phyloP scores from a whole-genome alignment of 2,329 filamentous ascomycete genomes.

The Plectosphaerella plurivora region DNA sequence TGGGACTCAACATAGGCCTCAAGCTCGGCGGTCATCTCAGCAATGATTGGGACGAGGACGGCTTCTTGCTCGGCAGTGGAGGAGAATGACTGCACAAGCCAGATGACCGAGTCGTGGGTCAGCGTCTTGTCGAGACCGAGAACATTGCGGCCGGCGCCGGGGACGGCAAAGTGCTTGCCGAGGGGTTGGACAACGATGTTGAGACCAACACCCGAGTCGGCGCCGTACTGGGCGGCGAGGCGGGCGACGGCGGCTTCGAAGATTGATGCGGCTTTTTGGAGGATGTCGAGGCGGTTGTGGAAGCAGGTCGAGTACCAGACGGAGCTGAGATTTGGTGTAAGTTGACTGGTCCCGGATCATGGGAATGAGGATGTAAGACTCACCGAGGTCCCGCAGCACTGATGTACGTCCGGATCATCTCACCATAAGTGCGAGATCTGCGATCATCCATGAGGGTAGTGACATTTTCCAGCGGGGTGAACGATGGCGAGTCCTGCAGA shows the following conservation, averaged over 20 bases:
- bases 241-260: constrained; percentile 1
- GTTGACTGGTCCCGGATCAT: neutral
- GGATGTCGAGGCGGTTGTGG: neutral
- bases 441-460: constrained; percentile 1
- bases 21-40: neutral
- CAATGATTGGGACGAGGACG: neutral
- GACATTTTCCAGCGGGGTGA: constrained; percentile 3
- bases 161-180: constrained; percentile 7
- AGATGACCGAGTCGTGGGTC: constrained; percentile 3
- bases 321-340: constrained; percentile 3
- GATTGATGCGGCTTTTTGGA: constrained; percentile 4
- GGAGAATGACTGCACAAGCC: neutral
- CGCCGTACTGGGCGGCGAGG: neutral
- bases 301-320: constrained; percentile 3
- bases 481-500: constrained; percentile 2
- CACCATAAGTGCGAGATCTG: neutral
- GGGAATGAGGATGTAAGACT: neutral
- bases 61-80: constrained; percentile 1
- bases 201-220: constrained; percentile 4
- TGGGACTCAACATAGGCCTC: neutral
- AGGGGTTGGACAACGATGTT: constrained; percentile 10
- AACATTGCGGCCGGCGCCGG: constrained; percentile 3
- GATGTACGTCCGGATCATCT: neutral
- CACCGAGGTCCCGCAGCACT: neutral
- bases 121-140: constrained; percentile 5